A percentile compares a stretch with the other conserved stretches of the same genome.
Conservation (phyloP, 2,329 filamentous ascomycete genomes). For the Chaetomiaceae sp. region DNA sequence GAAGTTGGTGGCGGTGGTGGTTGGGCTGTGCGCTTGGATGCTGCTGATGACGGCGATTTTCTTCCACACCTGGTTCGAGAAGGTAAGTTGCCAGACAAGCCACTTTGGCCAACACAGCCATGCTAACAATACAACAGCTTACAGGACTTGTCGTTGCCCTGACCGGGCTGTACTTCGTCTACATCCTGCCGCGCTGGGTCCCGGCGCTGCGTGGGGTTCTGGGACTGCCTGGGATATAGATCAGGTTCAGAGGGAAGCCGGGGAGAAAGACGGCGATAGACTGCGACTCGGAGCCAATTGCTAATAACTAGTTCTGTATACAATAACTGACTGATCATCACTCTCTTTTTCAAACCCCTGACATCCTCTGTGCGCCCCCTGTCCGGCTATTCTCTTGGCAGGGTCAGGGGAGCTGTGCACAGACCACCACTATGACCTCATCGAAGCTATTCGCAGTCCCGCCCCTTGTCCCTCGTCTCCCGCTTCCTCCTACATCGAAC, state of each 20-base stretch:
- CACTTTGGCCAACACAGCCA: not conserved
- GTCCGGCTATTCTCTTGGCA: constrained; percentile 2
- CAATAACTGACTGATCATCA: not conserved
- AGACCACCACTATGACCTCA: constrained; percentile 26
- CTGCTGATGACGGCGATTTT: constrained; percentile 96
- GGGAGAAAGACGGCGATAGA: too few relatives aligned
- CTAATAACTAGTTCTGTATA: too few relatives aligned
- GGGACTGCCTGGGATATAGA: constrained; percentile 48
- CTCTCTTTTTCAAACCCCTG: not conserved
- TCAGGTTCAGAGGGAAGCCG: too few relatives aligned
- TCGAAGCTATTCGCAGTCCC: constrained; percentile 26
- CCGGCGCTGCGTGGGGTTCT: constrained; percentile 42
- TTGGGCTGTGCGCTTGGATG: constrained; percentile 85
- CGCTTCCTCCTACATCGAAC: constrained; percentile 1
- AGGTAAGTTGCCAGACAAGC: constrained; percentile 57
- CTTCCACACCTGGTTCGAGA: constrained; percentile 98
- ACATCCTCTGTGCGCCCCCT: not conserved
- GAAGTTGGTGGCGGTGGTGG: constrained; percentile 58
- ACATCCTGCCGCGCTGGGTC: constrained; percentile 48
- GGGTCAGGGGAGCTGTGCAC: constrained; percentile 17
- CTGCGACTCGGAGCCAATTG: not conserved
- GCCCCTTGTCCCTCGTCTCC: not conserved
- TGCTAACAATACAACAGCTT: constrained; percentile 37
- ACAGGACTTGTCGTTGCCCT: constrained; percentile 49
- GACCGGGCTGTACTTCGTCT: constrained; percentile 44